Evolutionary conservation across 371 early-diverging fungal genomes (phyloP), one percentile per base, ranked within the genome.

Genomic region (Mortierella sp.): DNA sequence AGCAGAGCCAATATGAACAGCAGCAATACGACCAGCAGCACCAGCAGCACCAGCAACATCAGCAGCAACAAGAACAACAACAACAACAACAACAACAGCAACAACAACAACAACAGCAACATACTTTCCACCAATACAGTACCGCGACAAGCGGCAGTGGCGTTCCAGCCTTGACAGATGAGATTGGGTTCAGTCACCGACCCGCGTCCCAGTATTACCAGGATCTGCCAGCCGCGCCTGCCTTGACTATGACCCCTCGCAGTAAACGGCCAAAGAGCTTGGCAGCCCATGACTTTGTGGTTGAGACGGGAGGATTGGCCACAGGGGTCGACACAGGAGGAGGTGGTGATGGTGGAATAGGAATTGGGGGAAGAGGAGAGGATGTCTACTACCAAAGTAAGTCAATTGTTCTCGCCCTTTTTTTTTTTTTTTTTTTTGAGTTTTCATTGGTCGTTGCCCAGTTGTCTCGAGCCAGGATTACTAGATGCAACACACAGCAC

Each of bases 241-340:
- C 44, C 53, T 46, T 72, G 61, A 57, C 71, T 5, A 67, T 51
- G 31, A 76, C 82, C 14, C 76, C 76, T 8, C 79, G 83, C 26
- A 76, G 48, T 53, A 80, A 80, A 37, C 76, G 80, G n/a, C 83
- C 79, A 34, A 83, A 83, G 72, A 83, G 83, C 54, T 79, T 83
- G 64, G 79, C 83, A 14, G 83, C 83, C 11, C 83, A 83, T 67
- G 83, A 83, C 40, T 76, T 79, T 54, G 37, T 31, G n/a, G 76
- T 73, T 24, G 77, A 69, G 14, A 24, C 43, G 28, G 50, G 50
- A 26, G 14, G 13, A 19, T 55, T 48, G 43, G 48, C 50, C 43
- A 54, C 50, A 26, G 76, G 51, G 40, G 64, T 64, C 64, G 64
- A 64, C 31, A 64, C 64, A 37, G 64, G 64, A 34, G 64, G 37